phyloP scores from a whole-genome alignment of 106 monocot species.

The Phalaenopsis aphrodite region DNA sequence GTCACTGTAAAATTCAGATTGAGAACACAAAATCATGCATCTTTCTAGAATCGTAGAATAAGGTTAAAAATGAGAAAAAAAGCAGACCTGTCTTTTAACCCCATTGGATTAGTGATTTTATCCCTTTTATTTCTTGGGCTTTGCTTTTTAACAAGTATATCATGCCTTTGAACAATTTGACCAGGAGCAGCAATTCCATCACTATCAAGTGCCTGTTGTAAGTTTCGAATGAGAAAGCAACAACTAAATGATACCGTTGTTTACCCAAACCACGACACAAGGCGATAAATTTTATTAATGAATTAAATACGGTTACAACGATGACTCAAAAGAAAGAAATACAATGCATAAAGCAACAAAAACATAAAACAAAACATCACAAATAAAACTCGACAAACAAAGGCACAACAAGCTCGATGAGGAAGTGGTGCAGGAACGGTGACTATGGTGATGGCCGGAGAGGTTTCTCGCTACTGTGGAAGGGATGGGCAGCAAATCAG shows the following conservation, averaged over 20 bases:
- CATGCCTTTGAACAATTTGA: slow-evolving; percentile 69
- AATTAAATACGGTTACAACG: no score
- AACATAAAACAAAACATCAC: no score
- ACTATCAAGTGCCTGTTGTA: slow-evolving; percentile 57
- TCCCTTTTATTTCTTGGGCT: slow-evolving; percentile 49
- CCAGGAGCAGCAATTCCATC: slow-evolving; percentile 98
- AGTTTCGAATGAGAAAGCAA: neutral
- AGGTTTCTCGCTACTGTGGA: no score
- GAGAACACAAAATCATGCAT: slow-evolving; percentile 9
- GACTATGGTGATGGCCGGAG: no score
- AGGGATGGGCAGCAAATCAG: no score
- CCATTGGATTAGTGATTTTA: neutral
- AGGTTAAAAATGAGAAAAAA: neutral
- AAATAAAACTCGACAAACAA: no score
- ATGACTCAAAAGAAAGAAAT: no score
- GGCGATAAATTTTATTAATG: no score
- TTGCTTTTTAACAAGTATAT: slow-evolving; percentile 72
- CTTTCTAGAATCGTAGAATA: neutral
- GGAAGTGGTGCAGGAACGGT: no score
- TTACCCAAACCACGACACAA: no score
- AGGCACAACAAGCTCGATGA: no score
- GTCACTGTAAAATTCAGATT: slow-evolving; percentile 30
- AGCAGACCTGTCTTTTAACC: slow-evolving; percentile 21
- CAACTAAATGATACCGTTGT: neutral
- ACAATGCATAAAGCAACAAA: no score